Evolutionary conservation across 164 flowering plant genomes (phyloP).

Genomic region (Vitis amurensis): DNA sequence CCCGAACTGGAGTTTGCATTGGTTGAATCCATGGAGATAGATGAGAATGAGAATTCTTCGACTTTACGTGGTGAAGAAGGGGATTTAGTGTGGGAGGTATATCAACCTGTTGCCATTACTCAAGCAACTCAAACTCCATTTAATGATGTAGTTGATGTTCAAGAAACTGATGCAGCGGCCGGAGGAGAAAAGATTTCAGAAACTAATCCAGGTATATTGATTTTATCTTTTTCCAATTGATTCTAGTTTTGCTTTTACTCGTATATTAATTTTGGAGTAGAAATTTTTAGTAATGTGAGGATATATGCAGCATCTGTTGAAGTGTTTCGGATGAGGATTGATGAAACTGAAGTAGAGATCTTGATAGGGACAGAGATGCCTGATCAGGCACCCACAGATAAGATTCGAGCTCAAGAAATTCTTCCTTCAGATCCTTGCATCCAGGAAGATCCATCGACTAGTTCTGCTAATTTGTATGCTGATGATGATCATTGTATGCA

Average conservation of each 20-base stretch:
- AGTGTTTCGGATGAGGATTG: constrained; percentile 14
- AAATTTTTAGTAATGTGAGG: neutral
- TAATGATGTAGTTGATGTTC: constrained; percentile 16
- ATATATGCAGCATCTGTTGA: constrained; percentile 37
- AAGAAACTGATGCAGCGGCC: constrained; percentile 18
- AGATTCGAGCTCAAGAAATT: constrained; percentile 30
- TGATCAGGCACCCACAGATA: constrained; percentile 37
- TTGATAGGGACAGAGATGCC: constrained; percentile 49
- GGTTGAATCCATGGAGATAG: constrained; percentile 29
- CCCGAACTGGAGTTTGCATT: constrained; percentile 6
- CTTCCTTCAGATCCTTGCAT: constrained; percentile 18
- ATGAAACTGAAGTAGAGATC: constrained; percentile 40
- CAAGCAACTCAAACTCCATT: constrained; percentile 24
- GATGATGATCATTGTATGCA: constrained; percentile 42
- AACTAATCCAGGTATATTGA: constrained; percentile 33
- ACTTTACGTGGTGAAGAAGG: constrained; percentile 22
- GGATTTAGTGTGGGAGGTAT: constrained; percentile 12
- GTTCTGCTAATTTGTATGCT: constrained; percentile 11
- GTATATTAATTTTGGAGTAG: neutral
- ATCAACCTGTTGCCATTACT: constrained; percentile 27
- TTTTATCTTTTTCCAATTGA: neutral
- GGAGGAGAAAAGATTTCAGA: constrained; percentile 23
- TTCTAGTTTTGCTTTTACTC: neutral
- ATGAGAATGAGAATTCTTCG: constrained; percentile 29
- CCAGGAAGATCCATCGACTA: constrained; percentile 25